These are phyloP conservation scores for Mesostigma viride DNA, from an alignment of 139 green algal species.

Conservation along the genomic window DNA sequence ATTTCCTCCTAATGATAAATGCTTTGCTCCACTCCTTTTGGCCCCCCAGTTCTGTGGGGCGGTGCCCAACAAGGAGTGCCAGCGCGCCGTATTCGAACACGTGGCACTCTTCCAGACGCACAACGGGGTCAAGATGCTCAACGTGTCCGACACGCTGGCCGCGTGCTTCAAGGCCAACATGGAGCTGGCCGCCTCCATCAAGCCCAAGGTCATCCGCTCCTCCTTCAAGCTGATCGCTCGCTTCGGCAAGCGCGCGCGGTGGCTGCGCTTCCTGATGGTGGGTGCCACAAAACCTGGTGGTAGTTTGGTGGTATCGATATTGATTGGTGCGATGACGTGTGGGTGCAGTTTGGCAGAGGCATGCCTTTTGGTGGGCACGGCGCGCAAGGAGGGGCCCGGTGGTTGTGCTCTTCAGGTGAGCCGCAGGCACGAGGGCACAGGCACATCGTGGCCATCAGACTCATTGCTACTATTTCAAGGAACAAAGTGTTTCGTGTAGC, in stretches of 20 bases:
- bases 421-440: too few species aligned
- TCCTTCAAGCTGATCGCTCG: slow-evolving; percentile 8
- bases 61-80: background rate
- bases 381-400: too few species aligned
- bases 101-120: background rate
- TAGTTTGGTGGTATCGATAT: too few species aligned
- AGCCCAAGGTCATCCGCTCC: background rate
- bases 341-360: background rate
- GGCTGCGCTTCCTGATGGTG: slow-evolving; percentile 6
- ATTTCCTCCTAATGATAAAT: too few species aligned
- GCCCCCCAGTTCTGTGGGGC: background rate
- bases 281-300: too few species aligned
- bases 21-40: too few species aligned
- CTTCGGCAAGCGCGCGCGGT: slow-evolving; percentile 5
- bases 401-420: too few species aligned
- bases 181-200: background rate
- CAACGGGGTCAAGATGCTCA: background rate
- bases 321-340: too few species aligned
- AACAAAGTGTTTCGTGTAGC: too few species aligned
- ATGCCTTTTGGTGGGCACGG: too few species aligned
- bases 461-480: too few species aligned
- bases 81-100: background rate
- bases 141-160: background rate
- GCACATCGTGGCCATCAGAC: too few species aligned
- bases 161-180: slow-evolving; percentile 6